phyloP scores from a whole-genome alignment of 1,284 basidiomycete species.

The Cryptococcus jaspeensis region DNA sequence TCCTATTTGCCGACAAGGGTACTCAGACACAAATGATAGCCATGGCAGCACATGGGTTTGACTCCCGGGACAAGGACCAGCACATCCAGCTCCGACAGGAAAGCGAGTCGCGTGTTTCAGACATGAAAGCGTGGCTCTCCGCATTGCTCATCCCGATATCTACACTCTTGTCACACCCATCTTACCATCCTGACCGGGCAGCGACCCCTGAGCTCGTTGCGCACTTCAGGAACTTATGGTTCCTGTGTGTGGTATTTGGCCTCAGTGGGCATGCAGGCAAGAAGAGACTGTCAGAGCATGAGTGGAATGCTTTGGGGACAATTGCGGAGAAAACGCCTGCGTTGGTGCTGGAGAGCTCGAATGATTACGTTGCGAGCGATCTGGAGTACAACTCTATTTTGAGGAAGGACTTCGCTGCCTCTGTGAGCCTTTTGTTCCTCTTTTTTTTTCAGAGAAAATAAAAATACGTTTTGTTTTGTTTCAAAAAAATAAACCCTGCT shows the following conservation, averaged over 20 bases:
- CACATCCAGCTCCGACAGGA: conserved; percentile 28
- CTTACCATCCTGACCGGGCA: conserved; percentile 65
- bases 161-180: conserved; percentile 73
- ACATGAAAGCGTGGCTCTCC: conserved; percentile 79
- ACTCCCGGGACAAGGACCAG: conserved; percentile 33
- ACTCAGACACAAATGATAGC: conserved; percentile 82
- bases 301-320: conserved; percentile 71
- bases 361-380: conserved; percentile 83
- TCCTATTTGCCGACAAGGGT: conserved; percentile 86
- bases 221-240: conserved; percentile 93
- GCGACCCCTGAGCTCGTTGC: conserved; percentile 67
- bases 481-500: too few relatives aligned
- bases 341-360: conserved; percentile 76
- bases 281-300: conserved; percentile 46
- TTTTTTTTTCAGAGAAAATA: too few relatives aligned
- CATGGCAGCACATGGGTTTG: conserved; percentile 36
- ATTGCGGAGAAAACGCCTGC: conserved; percentile 87
- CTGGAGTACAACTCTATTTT: conserved; percentile 92
- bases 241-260: conserved; percentile 65
- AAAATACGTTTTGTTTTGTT: too few relatives aligned
- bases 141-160: conserved; percentile 88
- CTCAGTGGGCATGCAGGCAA: conserved; percentile 69
- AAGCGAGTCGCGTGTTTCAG: conserved; percentile 44
- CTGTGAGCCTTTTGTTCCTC: conserved; percentile 56
- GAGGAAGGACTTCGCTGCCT: conserved; percentile 78